Evolutionary conservation across 1,139 yeast genomes (phyloP).

Genomic region (Protomyces inundatus): DNA sequence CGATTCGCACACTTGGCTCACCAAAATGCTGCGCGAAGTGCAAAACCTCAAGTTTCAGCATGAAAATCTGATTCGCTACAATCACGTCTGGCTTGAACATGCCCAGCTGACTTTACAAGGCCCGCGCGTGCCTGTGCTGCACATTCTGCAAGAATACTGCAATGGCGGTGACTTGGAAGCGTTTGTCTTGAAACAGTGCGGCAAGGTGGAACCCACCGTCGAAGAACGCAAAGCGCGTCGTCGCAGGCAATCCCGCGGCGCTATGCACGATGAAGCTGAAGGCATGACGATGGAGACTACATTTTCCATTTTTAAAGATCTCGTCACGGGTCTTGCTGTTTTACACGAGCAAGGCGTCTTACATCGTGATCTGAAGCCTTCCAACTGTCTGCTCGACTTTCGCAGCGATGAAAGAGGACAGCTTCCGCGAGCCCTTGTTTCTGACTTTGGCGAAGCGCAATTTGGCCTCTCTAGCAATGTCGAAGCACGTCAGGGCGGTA

Average conservation of each 20-base stretch:
- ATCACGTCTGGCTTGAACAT: conserved; percentile 87
- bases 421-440: conserved; percentile 66
- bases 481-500: conserved; percentile 7
- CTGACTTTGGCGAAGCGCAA: conserved; percentile 89
- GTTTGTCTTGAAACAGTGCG: conserved; percentile 41
- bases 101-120: conserved; percentile 57
- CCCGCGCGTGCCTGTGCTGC: conserved; percentile 71
- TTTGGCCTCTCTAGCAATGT: conserved; percentile 38
- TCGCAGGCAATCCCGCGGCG: conserved; percentile 25
- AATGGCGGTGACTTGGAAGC: conserved; percentile 82
- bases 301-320: conserved; percentile 61
- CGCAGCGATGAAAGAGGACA: conserved; percentile 34
- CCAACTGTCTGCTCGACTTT: conserved; percentile 56
- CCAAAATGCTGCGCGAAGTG: conserved; percentile 71
- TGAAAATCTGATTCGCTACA: conserved; percentile 69
- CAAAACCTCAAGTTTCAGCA: conserved; percentile 53
- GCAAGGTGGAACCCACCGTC: conserved; percentile 27
- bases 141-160: conserved; percentile 77
- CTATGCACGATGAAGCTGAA: neutral
- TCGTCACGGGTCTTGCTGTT: conserved; percentile 63
- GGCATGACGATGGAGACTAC: conserved; percentile 45
- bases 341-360: conserved; percentile 69
- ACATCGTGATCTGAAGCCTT: conserved; percentile 83
- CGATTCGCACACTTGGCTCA: conserved; percentile 59
- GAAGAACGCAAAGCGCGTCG: conserved; percentile 29